phyloP scores from a whole-genome alignment of 2,329 filamentous ascomycete species.

The Colletotrichum nymphaeae region DNA sequence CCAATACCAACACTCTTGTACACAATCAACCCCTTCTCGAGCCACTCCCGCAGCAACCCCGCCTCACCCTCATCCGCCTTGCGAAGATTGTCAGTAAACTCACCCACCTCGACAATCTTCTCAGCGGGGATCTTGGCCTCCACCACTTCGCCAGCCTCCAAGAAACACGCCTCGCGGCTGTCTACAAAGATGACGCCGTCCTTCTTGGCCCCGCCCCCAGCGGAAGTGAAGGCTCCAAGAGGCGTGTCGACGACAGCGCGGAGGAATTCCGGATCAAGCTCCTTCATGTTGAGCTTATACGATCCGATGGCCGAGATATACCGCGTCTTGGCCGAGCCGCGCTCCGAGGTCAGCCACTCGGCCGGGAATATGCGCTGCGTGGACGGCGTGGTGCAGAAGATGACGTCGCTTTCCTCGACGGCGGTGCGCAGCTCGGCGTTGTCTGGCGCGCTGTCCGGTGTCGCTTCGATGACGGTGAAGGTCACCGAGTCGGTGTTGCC shows the following conservation, averaged over 20 bases:
- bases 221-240: slow-evolving; percentile 17
- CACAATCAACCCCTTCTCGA: slow-evolving; percentile 72
- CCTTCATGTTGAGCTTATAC: slow-evolving; percentile 46
- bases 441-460: slow-evolving; percentile 33
- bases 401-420: slow-evolving; percentile 40
- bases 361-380: slow-evolving; percentile 43
- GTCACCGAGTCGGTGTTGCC: slow-evolving; percentile 14
- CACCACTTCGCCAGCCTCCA: slow-evolving; percentile 46
- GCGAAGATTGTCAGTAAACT: slow-evolving; percentile 65
- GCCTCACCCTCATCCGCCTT: slow-evolving; percentile 51
- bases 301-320: slow-evolving; percentile 47
- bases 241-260: slow-evolving; percentile 37
- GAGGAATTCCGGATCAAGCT: slow-evolving; percentile 45
- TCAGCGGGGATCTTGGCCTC: slow-evolving; percentile 38
- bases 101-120: slow-evolving; percentile 57
- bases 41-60: slow-evolving; percentile 65
- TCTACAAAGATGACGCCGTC: slow-evolving; percentile 41
- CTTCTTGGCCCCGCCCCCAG: slow-evolving; percentile 12
- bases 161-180: slow-evolving; percentile 42
- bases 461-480: slow-evolving; percentile 25
- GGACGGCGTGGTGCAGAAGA: slow-evolving; percentile 48
- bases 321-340: slow-evolving; percentile 37
- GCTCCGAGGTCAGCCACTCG: slow-evolving; percentile 36
- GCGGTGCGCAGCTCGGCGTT: slow-evolving; percentile 26
- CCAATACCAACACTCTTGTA: slow-evolving; percentile 78